Conservation (phyloP, 768 basidiomycete species). For the Hypholoma fasciculare region DNA sequence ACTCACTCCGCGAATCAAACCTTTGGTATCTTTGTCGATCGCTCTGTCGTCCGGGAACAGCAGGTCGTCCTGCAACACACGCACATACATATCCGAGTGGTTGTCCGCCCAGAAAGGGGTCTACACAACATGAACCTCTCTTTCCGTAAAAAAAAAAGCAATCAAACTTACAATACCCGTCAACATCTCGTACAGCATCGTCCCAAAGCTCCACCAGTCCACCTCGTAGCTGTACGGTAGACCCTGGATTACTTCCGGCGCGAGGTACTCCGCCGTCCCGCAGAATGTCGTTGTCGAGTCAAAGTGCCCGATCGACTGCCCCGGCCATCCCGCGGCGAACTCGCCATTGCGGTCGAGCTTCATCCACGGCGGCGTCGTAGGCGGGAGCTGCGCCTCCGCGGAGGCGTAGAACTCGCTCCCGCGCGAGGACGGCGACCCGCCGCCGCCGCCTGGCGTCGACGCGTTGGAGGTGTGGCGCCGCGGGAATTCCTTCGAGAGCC, state of each 20-base stretch:
- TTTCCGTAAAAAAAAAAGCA: slow-evolving; percentile 6
- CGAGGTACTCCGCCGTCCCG: slow-evolving; percentile 95
- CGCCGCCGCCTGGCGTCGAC: slow-evolving; percentile 58
- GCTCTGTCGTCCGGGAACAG: slow-evolving; percentile 87
- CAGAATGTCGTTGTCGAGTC: slow-evolving; percentile 89
- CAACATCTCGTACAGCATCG: slow-evolving; percentile 97
- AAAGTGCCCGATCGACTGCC: slow-evolving; percentile 42
- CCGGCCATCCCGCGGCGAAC: slow-evolving; percentile 56
- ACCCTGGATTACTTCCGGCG: slow-evolving; percentile 95
- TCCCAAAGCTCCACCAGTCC: slow-evolving; percentile 98
- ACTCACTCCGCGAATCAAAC: slow-evolving; percentile 90
- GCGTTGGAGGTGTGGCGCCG: slow-evolving; percentile 46
- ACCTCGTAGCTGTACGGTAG: slow-evolving; percentile 90
- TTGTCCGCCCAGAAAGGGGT: slow-evolving; percentile 94
- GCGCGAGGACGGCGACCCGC: slow-evolving; percentile 7
- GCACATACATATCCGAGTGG: slow-evolving; percentile 93
- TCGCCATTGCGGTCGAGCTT: slow-evolving; percentile 59
- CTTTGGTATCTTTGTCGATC: slow-evolving; percentile 95
- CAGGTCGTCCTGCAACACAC: slow-evolving; percentile 88
- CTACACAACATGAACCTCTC: slow-evolving; percentile 35
- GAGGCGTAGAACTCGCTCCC: slow-evolving; percentile 54
- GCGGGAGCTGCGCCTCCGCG: slow-evolving; percentile 20
- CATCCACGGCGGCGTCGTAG: slow-evolving; percentile 77
- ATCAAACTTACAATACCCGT: slow-evolving; percentile 80
- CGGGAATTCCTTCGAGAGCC: slow-evolving; percentile 89